A percentile compares a stretch with the other conserved stretches of the same genome.
Conservation (phyloP, 2,329 filamentous ascomycete species). For the Bertia moriformis region DNA sequence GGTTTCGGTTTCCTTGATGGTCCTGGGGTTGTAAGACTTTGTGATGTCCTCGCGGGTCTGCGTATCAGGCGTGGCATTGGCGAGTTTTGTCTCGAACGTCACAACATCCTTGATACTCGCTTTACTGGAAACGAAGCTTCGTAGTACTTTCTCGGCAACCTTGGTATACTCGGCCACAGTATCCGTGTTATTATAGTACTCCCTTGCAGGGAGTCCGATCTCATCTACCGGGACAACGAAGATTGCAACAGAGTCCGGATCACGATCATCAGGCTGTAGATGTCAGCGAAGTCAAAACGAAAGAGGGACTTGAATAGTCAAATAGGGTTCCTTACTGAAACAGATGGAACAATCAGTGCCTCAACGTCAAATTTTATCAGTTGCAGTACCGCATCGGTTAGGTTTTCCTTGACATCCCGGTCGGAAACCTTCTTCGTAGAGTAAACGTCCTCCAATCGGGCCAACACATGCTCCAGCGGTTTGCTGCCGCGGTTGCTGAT, state of each 20-base stretch:
- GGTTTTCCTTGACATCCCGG: constrained; percentile 11
- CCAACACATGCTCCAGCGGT: constrained; percentile 41
- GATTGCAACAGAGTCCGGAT: constrained; percentile 35
- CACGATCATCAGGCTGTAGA: constrained; percentile 30
- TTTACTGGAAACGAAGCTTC: constrained; percentile 17
- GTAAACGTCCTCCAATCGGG: constrained; percentile 30
- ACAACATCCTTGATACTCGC: constrained; percentile 29
- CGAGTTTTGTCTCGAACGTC: constrained; percentile 47
- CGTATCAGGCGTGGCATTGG: constrained; percentile 38
- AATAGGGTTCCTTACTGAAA: neutral
- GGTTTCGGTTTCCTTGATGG: constrained; percentile 34
- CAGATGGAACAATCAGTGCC: constrained; percentile 13
- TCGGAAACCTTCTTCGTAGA: constrained; percentile 13
- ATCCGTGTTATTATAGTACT: constrained; percentile 41
- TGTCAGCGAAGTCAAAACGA: constrained; percentile 1
- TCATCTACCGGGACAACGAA: constrained; percentile 24
- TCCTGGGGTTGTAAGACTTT: constrained; percentile 52
- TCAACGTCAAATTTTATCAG: constrained; percentile 28
- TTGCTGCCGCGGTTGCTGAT: constrained; percentile 37
- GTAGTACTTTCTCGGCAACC: constrained; percentile 9
- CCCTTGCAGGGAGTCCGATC: constrained; percentile 46
- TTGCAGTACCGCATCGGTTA: constrained; percentile 29
- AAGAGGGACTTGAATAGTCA: neutral
- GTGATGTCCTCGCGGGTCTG: constrained; percentile 47
- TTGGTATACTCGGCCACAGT: constrained; percentile 33